Evolutionary conservation across 169 alveolate genomes (phyloP), one percentile per base, ranked within the genome.

Genomic region (Eimeria mitis): DNA sequence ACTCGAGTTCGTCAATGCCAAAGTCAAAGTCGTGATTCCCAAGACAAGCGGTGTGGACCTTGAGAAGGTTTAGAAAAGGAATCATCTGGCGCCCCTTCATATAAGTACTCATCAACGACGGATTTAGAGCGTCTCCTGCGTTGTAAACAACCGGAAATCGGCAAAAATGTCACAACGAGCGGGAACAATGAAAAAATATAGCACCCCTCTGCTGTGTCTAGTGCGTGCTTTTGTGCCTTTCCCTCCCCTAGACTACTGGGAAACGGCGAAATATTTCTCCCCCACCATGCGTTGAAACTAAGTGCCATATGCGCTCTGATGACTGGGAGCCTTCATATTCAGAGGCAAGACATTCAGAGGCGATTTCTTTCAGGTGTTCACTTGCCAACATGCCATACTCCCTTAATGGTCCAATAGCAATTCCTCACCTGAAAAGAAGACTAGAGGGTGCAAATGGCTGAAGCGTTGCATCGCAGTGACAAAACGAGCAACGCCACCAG

Each of bases 1-100:
- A 97, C 89, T 97, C 98, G 42, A 98, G 97, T 59, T 97, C 96
- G 89, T 98, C 98, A 23, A 98, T 95, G 25, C 99, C 98, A 79
- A 97, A 98, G 94, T 98, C 99, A 79, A 98, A 98, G 96, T 98
- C 99, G 90, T 98, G 99, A 91, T 98, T 98, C 28, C 99, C 99
- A n/a, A 97, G 96, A 96, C 99, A 98, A 56, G 99, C 98, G 19
- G 98, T 97, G 95, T 97, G 98, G 44, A 97, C 97, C 76, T 97
- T 96, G 94, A 97, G 94, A 95, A 97, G 89, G 84, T 97, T 97
- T 65, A 97, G 63, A 65, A 97, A 97, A 28, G 98, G 97, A 44
- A 94, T 96, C 99, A 98, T 98, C 94, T 98, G 97, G 37, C 98
- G 97, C 21, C 99, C 99, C 84, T 97, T 96, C 49, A 98, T 98